Conservation (phyloP, 208 protist species). For the Acanthamoeba sp. region DNA sequence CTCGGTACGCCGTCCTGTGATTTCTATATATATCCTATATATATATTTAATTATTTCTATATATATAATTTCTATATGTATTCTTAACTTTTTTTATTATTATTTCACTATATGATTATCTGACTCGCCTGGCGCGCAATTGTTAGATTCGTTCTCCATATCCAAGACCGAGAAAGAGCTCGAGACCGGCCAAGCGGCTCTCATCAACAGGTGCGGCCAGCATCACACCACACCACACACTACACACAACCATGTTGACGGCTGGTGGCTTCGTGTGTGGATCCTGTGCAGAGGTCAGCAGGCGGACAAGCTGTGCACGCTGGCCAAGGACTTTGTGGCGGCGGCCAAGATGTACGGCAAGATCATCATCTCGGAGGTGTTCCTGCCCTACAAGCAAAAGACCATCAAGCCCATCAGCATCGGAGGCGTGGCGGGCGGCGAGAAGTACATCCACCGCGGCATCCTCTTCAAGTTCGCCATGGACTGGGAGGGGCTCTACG, state of each 20-base stretch:
- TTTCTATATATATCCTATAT: neutral
- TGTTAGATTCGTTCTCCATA: constrained; percentile 60
- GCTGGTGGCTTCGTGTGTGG: too few relatives aligned
- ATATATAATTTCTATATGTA: too few relatives aligned
- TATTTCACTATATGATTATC: neutral
- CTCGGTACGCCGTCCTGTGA: neutral
- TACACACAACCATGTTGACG: too few relatives aligned
- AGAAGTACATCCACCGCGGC: constrained; percentile 76
- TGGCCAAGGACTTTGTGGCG: constrained; percentile 76
- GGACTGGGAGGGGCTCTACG: constrained; percentile 73
- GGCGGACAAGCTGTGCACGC: constrained; percentile 72
- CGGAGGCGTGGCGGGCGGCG: constrained; percentile 78
- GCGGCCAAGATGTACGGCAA: constrained; percentile 80
- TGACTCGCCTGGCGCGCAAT: too few relatives aligned
- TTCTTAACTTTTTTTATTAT: too few relatives aligned
- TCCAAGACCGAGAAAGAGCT: constrained; percentile 56
- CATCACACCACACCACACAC: too few relatives aligned
- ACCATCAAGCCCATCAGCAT: constrained; percentile 73
- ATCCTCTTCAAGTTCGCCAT: constrained; percentile 82
- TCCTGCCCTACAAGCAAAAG: constrained; percentile 77
- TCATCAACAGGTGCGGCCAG: neutral
- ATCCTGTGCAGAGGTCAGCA: constrained; percentile 9
- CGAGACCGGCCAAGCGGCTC: constrained; percentile 10
- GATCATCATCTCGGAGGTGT: constrained; percentile 80
- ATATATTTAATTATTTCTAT: neutral